These are phyloP conservation scores for Annulohypoxylon maeteangense DNA, from an alignment of 495 filamentous ascomycete genomes.

Conservation along the genomic window DNA sequence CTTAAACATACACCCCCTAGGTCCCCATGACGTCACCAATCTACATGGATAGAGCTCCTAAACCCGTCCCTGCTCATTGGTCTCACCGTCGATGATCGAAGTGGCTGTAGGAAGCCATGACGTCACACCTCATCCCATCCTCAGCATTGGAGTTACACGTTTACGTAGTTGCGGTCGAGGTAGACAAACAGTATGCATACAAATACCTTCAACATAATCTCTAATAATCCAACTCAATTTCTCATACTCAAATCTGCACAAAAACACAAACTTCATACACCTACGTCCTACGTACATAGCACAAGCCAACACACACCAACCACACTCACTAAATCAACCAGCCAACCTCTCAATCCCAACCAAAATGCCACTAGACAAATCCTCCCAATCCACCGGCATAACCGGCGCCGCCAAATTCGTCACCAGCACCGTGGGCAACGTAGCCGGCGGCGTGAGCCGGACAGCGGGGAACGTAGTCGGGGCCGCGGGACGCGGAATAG, in stretches of 20 bases:
- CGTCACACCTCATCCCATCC: constrained; percentile 25
- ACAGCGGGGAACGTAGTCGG: constrained; percentile 77
- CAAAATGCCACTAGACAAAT: constrained; percentile 51
- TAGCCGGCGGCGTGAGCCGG: constrained; percentile 65
- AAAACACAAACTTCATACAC: neutral
- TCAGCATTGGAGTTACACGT: constrained; percentile 19
- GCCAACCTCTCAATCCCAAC: too few relatives aligned
- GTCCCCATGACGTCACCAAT: neutral
- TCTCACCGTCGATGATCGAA: neutral
- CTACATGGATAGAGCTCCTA: neutral
- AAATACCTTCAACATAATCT: neutral
- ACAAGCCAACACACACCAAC: neutral
- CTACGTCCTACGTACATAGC: neutral
- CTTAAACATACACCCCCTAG: neutral
- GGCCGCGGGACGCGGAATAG: constrained; percentile 71
- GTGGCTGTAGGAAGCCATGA: constrained; percentile 13
- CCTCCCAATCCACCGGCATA: constrained; percentile 67
- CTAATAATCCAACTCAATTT: neutral
- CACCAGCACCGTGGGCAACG: constrained; percentile 66
- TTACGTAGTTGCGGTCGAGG: constrained; percentile 5
- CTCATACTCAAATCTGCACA: neutral
- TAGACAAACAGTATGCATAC: neutral
- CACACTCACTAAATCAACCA: neutral
- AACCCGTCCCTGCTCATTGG: neutral
- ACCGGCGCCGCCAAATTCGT: constrained; percentile 73